Conservation (phyloP, 495 filamentous ascomycete species). For the Xylaria venustula region DNA sequence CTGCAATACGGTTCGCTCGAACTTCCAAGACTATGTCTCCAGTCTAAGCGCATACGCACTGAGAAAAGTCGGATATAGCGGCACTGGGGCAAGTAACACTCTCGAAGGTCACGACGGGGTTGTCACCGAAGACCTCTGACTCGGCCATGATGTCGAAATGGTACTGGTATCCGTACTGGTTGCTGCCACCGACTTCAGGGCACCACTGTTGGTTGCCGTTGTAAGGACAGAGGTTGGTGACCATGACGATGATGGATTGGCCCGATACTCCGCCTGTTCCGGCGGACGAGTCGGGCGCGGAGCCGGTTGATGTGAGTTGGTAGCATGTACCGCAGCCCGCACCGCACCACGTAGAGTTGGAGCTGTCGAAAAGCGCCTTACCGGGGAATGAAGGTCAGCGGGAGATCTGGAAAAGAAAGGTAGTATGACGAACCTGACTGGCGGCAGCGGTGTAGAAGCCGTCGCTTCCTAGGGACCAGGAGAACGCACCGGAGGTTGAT, state of each 20-base stretch:
- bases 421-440: no score
- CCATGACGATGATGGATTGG: slow-evolving; percentile 40
- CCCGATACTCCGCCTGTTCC: slow-evolving; percentile 35
- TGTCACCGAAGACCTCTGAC: slow-evolving; percentile 36
- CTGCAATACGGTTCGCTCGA: no score
- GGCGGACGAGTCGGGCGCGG: slow-evolving; percentile 28
- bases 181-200: slow-evolving; percentile 26
- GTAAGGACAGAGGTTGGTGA: slow-evolving; percentile 42
- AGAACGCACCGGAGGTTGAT: slow-evolving; percentile 7
- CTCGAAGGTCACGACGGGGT: slow-evolving; percentile 39
- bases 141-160: slow-evolving; percentile 46
- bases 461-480: not conserved
- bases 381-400: no score
- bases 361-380: not conserved
- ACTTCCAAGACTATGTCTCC: no score
- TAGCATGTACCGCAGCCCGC: slow-evolving; percentile 42
- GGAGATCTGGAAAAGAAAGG: no score
- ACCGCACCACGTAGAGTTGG: slow-evolving; percentile 36
- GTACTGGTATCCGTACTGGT: slow-evolving; percentile 41
- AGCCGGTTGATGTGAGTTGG: slow-evolving; percentile 37
- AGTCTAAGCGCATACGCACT: not conserved
- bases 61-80: not conserved
- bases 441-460: not conserved
- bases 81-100: slow-evolving; percentile 31
- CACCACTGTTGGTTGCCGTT: slow-evolving; percentile 43